These are phyloP conservation scores for Agrostemma githago DNA, from an alignment of 148 eudicot species.

Conservation along the genomic window DNA sequence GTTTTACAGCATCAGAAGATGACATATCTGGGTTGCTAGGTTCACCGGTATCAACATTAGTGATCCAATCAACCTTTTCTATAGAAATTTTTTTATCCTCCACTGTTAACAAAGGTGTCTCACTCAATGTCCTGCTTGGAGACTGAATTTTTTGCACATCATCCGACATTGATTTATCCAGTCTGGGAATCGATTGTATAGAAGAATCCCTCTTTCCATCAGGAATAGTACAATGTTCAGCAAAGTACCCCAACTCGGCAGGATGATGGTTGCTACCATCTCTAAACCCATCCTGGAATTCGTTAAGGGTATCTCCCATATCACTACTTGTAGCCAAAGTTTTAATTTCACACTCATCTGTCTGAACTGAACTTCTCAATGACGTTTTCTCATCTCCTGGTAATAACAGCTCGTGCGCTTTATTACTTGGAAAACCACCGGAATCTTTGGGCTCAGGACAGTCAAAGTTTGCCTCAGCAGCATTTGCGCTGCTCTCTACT, in stretches of 20 bases:
- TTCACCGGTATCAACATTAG: slow-evolving; percentile 7
- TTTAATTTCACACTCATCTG: slow-evolving; percentile 15
- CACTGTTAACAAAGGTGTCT: slow-evolving; percentile 20
- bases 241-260: slow-evolving; percentile 17
- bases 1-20: slow-evolving; percentile 22
- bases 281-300: slow-evolving; percentile 17
- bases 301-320: slow-evolving; percentile 29
- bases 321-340: slow-evolving; percentile 20
- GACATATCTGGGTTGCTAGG: slow-evolving; percentile 11
- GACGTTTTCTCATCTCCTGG: slow-evolving; percentile 23
- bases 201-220: slow-evolving; percentile 20
- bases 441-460: slow-evolving; percentile 5
- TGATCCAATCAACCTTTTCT: neutral
- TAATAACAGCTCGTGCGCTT: slow-evolving; percentile 20
- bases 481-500: slow-evolving; percentile 17
- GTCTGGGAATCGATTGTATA: slow-evolving; percentile 19
- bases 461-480: slow-evolving; percentile 22
- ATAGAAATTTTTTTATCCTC: slow-evolving; percentile 4
- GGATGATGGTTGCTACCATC: slow-evolving; percentile 25
- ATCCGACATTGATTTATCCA: slow-evolving; percentile 17
- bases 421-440: slow-evolving; percentile 8
- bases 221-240: slow-evolving; percentile 17
- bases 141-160: slow-evolving; percentile 12
- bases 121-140: slow-evolving; percentile 18
- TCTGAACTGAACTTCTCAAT: slow-evolving; percentile 16